Base-by-base conservation (phyloP, 345 rosid species). In the Cardamine occulta region DNA sequence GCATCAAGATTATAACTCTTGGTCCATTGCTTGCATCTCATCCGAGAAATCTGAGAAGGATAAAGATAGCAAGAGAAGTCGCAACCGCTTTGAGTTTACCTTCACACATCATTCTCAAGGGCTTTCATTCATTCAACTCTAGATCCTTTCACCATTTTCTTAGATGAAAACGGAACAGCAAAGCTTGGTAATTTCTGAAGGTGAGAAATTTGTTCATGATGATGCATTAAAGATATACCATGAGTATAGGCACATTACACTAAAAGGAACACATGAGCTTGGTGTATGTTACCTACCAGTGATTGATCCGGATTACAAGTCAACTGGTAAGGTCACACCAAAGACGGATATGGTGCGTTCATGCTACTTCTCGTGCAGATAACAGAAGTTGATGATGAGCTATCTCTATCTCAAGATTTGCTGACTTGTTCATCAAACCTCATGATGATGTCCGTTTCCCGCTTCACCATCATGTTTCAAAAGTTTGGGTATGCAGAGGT, bases 101-200 rank as follows among this genome's bases (percentile, higher is more conserved):
- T 77, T 72, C 77, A 77, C 67, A 71, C 65, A 0, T 29, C 53
- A 2, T 77, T 71, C n/a, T 39, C 77, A 28, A 71, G 31, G 14
- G 64, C 18, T 57, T 70, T 78, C 28, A 19, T 78, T 7, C 81
- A 72, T 32, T 64, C 61, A 0, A 63, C 21, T 71, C 52, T 72
- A 5, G 75, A 72, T 21, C 57, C 21, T 24, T 70, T 56, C 62
- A 78, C 71, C 40, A 15, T 72, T 7, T 72, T 48, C 68, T 57
- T 72, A 19, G 68, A 78, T 31, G 66, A 8, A 15, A 66, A 72
- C 26, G 75, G 76, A 17, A 19, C 12, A 23, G 67, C 81, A 12
- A 78, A 65, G 77, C 57, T 72, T 0, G 66, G 72, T 3, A 72
- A 72, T 58, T 77, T 78, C 80, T 3, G 71, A 76, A 63, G 80